Evolutionary conservation across 2,329 filamentous ascomycete genomes (phyloP).

Genomic region (Paecilomyces formosus): DNA sequence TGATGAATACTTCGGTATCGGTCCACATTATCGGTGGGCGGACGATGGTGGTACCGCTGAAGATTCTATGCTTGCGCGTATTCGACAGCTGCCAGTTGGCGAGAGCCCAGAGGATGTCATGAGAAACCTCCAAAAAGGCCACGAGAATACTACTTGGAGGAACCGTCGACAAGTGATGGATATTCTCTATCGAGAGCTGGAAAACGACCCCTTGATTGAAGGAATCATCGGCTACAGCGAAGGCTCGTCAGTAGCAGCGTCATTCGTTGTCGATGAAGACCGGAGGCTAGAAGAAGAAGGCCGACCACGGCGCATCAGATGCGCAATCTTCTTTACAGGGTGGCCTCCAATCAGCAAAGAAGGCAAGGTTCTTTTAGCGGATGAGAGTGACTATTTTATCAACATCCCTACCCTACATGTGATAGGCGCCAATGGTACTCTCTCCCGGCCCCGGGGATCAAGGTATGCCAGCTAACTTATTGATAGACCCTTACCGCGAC

Average conservation of each 20-base stretch:
- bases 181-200: neutral
- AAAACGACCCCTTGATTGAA: constrained; percentile 24
- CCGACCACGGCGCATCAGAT: constrained; percentile 32
- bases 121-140: no score
- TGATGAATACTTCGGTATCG: no score
- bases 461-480: constrained; percentile 1
- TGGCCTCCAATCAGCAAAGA: constrained; percentile 34
- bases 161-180: neutral
- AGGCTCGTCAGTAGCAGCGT: constrained; percentile 50
- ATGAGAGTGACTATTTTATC: constrained; percentile 35
- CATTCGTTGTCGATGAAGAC: constrained; percentile 46
- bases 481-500: constrained; percentile 52
- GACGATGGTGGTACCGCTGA: no score
- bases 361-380: constrained; percentile 28
- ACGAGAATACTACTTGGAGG: neutral
- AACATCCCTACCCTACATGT: constrained; percentile 37
- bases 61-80: no score
- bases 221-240: constrained; percentile 57
- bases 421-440: constrained; percentile 16
- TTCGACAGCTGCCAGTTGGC: no score
- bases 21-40: no score
- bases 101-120: no score
- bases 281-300: constrained; percentile 30
- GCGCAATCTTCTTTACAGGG: constrained; percentile 43
- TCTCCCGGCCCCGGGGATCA: no score